Evolutionary conservation across 352 stramenopile genomes (phyloP).

Genomic region (Phytopythium delawarense): DNA sequence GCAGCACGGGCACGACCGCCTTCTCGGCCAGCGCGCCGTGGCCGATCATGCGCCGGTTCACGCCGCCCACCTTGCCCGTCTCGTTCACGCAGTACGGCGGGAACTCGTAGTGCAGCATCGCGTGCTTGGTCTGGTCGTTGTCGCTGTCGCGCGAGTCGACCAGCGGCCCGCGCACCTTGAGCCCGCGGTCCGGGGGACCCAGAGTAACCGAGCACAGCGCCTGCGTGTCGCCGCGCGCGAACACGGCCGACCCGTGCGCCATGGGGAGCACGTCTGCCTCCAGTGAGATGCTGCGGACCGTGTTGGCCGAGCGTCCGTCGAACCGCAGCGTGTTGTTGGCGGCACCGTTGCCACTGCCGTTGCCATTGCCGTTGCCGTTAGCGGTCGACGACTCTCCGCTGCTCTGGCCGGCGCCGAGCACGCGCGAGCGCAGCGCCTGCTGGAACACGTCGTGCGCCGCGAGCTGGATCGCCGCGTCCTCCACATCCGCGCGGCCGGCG

Average conservation of each 20-base stretch:
- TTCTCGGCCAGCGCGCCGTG: slow-evolving; percentile 97
- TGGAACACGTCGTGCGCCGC: slow-evolving; percentile 81
- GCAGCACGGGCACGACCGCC: slow-evolving; percentile 91
- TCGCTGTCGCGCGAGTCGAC: slow-evolving; percentile 40
- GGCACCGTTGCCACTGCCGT: slow-evolving; percentile 22
- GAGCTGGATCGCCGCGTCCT: slow-evolving; percentile 52
- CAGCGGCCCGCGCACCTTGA: slow-evolving; percentile 61
- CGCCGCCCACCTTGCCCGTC: slow-evolving; percentile 81
- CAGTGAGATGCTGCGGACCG: slow-evolving; percentile 84
- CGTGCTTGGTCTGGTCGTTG: slow-evolving; percentile 53
- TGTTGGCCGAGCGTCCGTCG: slow-evolving; percentile 78
- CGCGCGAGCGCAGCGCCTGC: slow-evolving; percentile 56
- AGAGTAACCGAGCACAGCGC: slow-evolving; percentile 89
- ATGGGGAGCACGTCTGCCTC: slow-evolving; percentile 86
- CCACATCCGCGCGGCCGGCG: slow-evolving; percentile 19
- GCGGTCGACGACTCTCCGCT: not conserved
- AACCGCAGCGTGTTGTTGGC: slow-evolving; percentile 58
- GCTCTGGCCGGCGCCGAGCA: slow-evolving; percentile 22
- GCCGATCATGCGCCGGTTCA: slow-evolving; percentile 93
- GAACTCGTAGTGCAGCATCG: slow-evolving; percentile 99
- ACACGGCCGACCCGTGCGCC: slow-evolving; percentile 87
- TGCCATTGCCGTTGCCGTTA: slow-evolving; percentile 12
- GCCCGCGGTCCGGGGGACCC: slow-evolving; percentile 68
- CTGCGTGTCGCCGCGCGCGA: slow-evolving; percentile 87
- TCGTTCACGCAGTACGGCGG: slow-evolving; percentile 97